phyloP scores from a whole-genome alignment of 2,329 filamentous ascomycete genomes.

The Fusarium decemcellulare region DNA sequence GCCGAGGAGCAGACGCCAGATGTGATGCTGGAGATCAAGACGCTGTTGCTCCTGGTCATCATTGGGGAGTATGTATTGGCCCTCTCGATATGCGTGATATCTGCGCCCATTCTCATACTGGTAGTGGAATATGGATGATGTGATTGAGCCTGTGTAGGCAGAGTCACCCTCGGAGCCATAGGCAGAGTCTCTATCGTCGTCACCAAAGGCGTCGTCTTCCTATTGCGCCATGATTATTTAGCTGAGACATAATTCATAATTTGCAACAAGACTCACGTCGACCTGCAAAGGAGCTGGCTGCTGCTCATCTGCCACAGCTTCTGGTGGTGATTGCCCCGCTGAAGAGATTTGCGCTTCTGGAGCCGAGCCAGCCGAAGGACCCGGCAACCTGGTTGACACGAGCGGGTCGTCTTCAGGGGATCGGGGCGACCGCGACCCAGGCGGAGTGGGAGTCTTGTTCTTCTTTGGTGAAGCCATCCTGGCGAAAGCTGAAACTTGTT shows the following conservation, averaged over 20 bases:
- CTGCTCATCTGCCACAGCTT: neutral
- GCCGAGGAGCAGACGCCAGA: constrained; percentile 47
- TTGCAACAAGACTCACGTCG: constrained; percentile 21
- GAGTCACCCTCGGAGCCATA: constrained; percentile 52
- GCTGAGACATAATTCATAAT: neutral
- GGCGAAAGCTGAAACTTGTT: no score
- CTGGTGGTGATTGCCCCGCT: constrained; percentile 2
- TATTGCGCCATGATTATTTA: neutral
- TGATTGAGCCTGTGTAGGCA: constrained; percentile 52
- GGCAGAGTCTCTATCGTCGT: constrained; percentile 51
- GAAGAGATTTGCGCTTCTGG: neutral
- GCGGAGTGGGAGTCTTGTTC: neutral
- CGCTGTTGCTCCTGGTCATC: constrained; percentile 55
- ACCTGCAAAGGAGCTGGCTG: constrained; percentile 32
- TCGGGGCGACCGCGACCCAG: constrained; percentile 7
- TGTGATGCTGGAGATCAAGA: constrained; percentile 55
- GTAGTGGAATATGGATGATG: constrained; percentile 61
- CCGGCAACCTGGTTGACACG: constrained; percentile 1
- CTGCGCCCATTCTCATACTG: constrained; percentile 50
- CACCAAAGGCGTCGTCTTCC: constrained; percentile 37
- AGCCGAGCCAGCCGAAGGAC: constrained; percentile 14
- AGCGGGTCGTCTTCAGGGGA: neutral
- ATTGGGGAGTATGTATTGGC: constrained; percentile 48
- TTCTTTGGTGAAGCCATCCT: no score
- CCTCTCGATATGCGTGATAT: constrained; percentile 52